A percentile compares a stretch with the other conserved stretches of the same genome.
Conservation (phyloP, 1,284 basidiomycete genomes). For the Tylopilus sp. region DNA sequence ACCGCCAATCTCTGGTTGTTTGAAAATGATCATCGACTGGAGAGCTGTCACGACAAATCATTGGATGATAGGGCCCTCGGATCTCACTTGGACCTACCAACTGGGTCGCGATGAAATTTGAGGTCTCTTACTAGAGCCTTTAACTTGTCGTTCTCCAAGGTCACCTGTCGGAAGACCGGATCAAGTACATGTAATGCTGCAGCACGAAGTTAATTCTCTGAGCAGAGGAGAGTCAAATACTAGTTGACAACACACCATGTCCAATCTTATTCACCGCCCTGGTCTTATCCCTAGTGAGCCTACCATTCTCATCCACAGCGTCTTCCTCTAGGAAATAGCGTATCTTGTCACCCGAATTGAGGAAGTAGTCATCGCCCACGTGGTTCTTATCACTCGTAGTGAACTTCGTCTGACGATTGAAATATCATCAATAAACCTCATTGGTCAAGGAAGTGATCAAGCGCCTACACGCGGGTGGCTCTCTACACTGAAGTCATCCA, state of each 20-base stretch:
- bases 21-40: constrained; percentile 96
- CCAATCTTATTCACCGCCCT: constrained; percentile 88
- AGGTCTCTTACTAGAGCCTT: constrained; percentile 78
- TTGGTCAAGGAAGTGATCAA: neutral
- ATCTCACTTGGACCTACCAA: constrained; percentile 62
- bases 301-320: constrained; percentile 72
- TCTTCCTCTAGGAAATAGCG: constrained; percentile 91
- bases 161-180: constrained; percentile 81
- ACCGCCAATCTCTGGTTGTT: constrained; percentile 90
- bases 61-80: neutral
- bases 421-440: neutral
- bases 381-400: constrained; percentile 83
- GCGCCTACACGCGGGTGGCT: constrained; percentile 83
- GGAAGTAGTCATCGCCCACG: constrained; percentile 93
- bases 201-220: neutral
- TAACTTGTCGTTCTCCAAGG: constrained; percentile 80
- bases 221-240: neutral
- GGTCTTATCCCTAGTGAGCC: constrained; percentile 82
- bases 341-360: constrained; percentile 93
- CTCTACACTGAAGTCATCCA: constrained; percentile 80
- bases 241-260: constrained; percentile 63
- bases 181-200: constrained; percentile 87
- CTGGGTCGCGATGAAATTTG: constrained; percentile 84
- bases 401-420: constrained; percentile 81
- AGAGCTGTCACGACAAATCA: constrained; percentile 63